These are phyloP conservation scores for Odonthalia washingtoniensis DNA, from an alignment of 31 red algal species.

Conservation along the genomic window DNA sequence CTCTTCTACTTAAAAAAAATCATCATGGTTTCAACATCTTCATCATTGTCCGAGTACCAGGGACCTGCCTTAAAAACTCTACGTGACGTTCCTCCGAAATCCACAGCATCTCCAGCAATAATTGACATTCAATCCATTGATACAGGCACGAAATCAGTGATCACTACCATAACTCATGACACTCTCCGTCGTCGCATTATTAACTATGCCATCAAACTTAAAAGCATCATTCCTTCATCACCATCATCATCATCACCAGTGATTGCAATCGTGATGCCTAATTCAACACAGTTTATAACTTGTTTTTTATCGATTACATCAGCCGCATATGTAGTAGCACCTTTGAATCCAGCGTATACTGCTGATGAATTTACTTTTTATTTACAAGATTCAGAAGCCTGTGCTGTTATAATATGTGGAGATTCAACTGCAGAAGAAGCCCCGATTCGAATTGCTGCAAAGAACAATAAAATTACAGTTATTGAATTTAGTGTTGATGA, in stretches of 20 bases:
- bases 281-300: slow-evolving; percentile 77
- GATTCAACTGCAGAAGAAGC: slow-evolving; percentile 27
- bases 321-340: slow-evolving; percentile 69
- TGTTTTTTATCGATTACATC: slow-evolving; percentile 78
- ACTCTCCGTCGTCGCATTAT: slow-evolving; percentile 12
- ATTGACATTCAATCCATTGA: slow-evolving; percentile 17
- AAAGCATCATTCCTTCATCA: too few species aligned
- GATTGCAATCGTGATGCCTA: slow-evolving; percentile 79
- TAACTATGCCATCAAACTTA: slow-evolving; percentile 23
- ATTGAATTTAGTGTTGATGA: slow-evolving; percentile 33
- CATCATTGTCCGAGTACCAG: slow-evolving; percentile 31
- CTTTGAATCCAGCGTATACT: slow-evolving; percentile 90
- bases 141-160: slow-evolving; percentile 19
- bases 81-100: slow-evolving; percentile 36
- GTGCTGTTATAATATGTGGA: slow-evolving; percentile 55
- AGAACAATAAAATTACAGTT: slow-evolving; percentile 45
- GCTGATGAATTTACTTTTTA: slow-evolving; percentile 91
- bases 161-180: slow-evolving; percentile 20
- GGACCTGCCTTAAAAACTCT: slow-evolving; percentile 31
- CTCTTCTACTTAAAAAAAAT: too few species aligned
- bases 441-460: slow-evolving; percentile 60
- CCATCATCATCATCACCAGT: slow-evolving; percentile 35
- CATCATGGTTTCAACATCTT: slow-evolving; percentile 5
- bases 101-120: slow-evolving; percentile 37
- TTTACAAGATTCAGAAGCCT: slow-evolving; percentile 68